Percentiles rank a stretch among this genome's conserved stretches.
phyloP scores from a whole-genome alignment of 805 yeast genomes.

The Torulaspora gathmanii region DNA sequence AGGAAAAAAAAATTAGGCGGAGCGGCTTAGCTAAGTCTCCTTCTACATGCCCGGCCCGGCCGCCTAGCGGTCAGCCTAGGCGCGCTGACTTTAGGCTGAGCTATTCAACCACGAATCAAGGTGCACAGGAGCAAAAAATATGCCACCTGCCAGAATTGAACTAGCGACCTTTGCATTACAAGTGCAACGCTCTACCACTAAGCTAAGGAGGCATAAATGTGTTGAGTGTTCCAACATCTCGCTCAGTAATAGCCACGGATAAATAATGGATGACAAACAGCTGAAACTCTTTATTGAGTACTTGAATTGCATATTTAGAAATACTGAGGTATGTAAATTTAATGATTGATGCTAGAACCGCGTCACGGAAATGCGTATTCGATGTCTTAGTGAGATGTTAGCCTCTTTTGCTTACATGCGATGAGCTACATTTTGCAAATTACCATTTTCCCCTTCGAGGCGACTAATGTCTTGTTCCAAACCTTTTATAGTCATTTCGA shows the following conservation, averaged over 20 bases:
- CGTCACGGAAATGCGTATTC: background rate
- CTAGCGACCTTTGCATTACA: conserved; percentile 98
- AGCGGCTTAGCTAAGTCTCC: background rate
- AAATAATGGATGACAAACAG: too few relatives aligned
- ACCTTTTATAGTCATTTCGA: conserved; percentile 31
- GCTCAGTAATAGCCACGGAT: too few relatives aligned
- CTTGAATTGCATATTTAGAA: too few relatives aligned
- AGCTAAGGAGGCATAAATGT: conserved; percentile 92
- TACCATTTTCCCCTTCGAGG: conserved; percentile 31
- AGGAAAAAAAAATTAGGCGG: background rate
- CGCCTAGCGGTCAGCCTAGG: conserved; percentile 1
- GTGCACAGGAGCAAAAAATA: conserved; percentile 16
- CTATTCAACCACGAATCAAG: background rate
- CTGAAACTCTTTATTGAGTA: too few relatives aligned
- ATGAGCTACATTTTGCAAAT: conserved; percentile 18
- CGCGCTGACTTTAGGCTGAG: too few relatives aligned
- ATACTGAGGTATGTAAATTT: too few relatives aligned
- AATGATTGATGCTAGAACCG: too few relatives aligned
- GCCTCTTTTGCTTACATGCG: conserved; percentile 2
- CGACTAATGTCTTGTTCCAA: conserved; percentile 35
- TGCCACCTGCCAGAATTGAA: conserved; percentile 87
- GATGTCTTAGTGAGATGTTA: background rate
- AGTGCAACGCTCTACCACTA: conserved; percentile 99
- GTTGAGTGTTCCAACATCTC: too few relatives aligned
- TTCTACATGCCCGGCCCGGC: background rate